Evolutionary conservation across 2,329 filamentous ascomycete genomes (phyloP).

Genomic region (Hypocreales sp.): DNA sequence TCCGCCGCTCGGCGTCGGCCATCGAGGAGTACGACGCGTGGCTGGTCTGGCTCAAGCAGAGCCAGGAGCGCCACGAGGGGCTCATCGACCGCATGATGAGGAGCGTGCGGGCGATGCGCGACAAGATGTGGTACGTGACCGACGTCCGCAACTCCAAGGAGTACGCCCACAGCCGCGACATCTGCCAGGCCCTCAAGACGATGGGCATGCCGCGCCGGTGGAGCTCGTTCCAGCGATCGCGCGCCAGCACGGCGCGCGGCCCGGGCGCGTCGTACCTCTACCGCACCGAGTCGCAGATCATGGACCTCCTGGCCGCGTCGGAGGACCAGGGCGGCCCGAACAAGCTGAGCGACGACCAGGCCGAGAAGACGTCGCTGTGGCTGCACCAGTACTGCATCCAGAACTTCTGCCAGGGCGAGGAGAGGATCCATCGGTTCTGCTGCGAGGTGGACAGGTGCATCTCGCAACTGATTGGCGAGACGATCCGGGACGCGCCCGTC

Average conservation of each 20-base stretch:
- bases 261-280: conserved; percentile 51
- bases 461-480: conserved; percentile 71
- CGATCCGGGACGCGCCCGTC: conserved; percentile 69
- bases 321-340: conserved; percentile 81
- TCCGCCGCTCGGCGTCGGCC: conserved; percentile 52
- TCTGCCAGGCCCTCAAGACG: conserved; percentile 75
- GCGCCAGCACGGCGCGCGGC: conserved; percentile 29
- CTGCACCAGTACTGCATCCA: conserved; percentile 68
- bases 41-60: conserved; percentile 73
- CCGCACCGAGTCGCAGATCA: conserved; percentile 68
- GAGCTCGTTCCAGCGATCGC: conserved; percentile 33
- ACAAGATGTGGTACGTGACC: conserved; percentile 98
- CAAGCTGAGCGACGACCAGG: conserved; percentile 91
- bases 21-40: conserved; percentile 69
- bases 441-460: conserved; percentile 81
- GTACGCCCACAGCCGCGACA: conserved; percentile 75
- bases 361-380: conserved; percentile 73
- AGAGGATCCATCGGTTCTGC: conserved; percentile 85
- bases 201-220: conserved; percentile 59
- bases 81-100: conserved; percentile 62
- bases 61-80: conserved; percentile 61
- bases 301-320: conserved; percentile 72
- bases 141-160: conserved; percentile 81
- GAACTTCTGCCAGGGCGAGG: conserved; percentile 89
- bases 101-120: conserved; percentile 58